Conservation (phyloP, 306 rosid genomes). For the Cicer pinnatifidum region DNA sequence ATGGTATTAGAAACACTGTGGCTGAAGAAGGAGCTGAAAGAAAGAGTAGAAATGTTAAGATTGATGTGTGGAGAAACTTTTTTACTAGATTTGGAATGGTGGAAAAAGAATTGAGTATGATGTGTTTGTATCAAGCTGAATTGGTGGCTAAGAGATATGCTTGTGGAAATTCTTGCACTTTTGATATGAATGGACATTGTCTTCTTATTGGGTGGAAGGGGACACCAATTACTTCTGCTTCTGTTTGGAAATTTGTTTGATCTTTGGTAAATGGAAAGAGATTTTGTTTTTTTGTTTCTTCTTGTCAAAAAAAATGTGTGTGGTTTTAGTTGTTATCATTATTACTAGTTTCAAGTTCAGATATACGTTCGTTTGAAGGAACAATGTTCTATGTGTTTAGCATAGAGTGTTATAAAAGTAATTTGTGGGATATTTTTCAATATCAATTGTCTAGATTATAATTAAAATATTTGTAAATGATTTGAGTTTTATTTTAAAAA, state of each 20-base stretch:
- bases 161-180: constrained; percentile 51
- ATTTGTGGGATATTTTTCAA: not conserved
- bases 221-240: constrained; percentile 63
- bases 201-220: constrained; percentile 72
- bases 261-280: not conserved
- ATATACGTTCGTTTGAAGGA: not conserved
- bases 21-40: constrained; percentile 67
- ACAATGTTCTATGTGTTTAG: not conserved
- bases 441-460: not conserved
- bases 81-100: constrained; percentile 60
- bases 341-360: constrained; percentile 1
- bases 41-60: constrained; percentile 53
- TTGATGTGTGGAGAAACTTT: constrained; percentile 73
- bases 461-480: too few relatives aligned
- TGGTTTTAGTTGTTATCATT: not conserved
- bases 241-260: constrained; percentile 66
- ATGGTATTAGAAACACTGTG: constrained; percentile 60
- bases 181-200: constrained; percentile 53
- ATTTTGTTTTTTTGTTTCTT: not conserved
- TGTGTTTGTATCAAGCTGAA: constrained; percentile 61
- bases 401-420: not conserved
- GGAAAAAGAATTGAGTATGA: constrained; percentile 61
- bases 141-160: constrained; percentile 54
- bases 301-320: not conserved
- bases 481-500: too few relatives aligned